These are phyloP conservation scores for Vigna radiata DNA, from an alignment of 306 rosid species.

Conservation along the genomic window DNA sequence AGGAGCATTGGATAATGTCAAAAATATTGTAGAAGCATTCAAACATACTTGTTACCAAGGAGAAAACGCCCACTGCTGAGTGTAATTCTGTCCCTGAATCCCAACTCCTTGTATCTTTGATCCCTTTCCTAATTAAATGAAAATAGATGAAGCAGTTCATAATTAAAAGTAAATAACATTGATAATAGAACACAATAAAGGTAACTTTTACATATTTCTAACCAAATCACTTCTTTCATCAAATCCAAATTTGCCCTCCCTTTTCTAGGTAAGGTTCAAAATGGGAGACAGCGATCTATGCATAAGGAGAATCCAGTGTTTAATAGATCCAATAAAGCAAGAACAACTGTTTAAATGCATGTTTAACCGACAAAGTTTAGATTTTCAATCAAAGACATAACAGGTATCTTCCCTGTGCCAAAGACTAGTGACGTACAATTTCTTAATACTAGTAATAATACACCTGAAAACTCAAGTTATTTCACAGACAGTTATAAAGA, in stretches of 20 bases:
- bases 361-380: constrained; percentile 39
- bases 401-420: constrained; percentile 10
- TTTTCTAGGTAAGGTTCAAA: constrained; percentile 19
- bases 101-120: constrained; percentile 97
- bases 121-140: constrained; percentile 79
- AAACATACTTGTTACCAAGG: constrained; percentile 93
- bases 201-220: constrained; percentile 29
- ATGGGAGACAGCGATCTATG: constrained; percentile 20
- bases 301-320: constrained; percentile 18
- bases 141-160: constrained; percentile 36
- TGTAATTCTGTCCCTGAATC: constrained; percentile 97
- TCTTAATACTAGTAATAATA: constrained; percentile 22
- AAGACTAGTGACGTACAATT: constrained; percentile 19
- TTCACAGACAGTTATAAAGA: constrained; percentile 18
- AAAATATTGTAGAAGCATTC: constrained; percentile 53
- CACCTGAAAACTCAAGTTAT: constrained; percentile 31
- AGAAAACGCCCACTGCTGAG: constrained; percentile 99
- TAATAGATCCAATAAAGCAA: constrained; percentile 19
- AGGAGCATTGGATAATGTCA: constrained; percentile 14
- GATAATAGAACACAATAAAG: background rate
- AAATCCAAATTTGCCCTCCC: background rate
- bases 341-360: constrained; percentile 5
- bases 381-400: constrained; percentile 15
- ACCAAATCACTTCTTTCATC: constrained; percentile 28
- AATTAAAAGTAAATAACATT: constrained; percentile 12